These are phyloP conservation scores for Graphiopsis chlorocephala DNA, from an alignment of 2,329 filamentous ascomycete genomes.

Conservation along the genomic window DNA sequence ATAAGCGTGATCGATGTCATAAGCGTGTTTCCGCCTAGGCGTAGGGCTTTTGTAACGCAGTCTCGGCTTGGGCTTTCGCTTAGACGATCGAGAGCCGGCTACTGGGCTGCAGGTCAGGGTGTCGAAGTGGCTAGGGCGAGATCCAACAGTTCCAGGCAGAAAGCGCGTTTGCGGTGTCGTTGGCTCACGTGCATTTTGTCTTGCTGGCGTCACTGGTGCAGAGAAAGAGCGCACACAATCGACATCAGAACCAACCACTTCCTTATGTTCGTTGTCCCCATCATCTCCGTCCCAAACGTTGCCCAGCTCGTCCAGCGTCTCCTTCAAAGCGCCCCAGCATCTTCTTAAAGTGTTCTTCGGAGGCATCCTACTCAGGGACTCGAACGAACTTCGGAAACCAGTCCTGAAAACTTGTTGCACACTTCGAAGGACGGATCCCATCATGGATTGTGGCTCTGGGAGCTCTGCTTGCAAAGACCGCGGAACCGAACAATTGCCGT, in stretches of 20 bases:
- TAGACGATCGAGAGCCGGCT: background rate
- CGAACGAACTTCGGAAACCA: background rate
- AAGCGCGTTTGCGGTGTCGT: background rate
- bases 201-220: background rate
- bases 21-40: background rate
- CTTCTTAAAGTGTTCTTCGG: background rate
- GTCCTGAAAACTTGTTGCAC: background rate
- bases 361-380: background rate
- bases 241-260: background rate
- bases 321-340: constrained; percentile 11
- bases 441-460: background rate
- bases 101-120: background rate
- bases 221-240: background rate
- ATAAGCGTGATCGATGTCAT: constrained; percentile 4
- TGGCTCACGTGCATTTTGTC: background rate
- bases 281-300: constrained; percentile 1
- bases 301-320: constrained; percentile 7
- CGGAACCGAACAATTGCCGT: background rate
- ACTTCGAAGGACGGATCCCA: background rate
- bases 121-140: background rate
- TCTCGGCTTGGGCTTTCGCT: background rate
- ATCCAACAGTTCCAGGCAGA: background rate
- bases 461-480: background rate
- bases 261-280: background rate
- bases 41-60: background rate